Conservation (phyloP, 495 filamentous ascomycete genomes). For the Neurospora sp. region DNA sequence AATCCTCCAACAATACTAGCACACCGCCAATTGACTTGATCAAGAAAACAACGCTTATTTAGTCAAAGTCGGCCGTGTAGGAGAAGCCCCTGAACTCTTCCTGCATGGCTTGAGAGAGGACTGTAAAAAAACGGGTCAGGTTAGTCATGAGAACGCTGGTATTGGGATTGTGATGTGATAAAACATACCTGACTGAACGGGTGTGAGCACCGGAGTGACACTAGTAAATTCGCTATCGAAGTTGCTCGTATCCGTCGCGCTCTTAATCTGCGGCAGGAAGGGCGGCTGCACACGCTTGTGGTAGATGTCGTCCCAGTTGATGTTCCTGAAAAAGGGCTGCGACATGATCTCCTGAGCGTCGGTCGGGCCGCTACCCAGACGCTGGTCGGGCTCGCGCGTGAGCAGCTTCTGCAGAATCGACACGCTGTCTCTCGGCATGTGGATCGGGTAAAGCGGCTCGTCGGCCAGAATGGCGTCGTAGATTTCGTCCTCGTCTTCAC, state of each 20-base stretch:
- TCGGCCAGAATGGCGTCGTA: conserved; percentile 98
- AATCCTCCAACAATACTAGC: not conserved
- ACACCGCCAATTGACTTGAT: not conserved
- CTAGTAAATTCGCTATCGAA: conserved; percentile 99
- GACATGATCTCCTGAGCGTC: conserved; percentile 99
- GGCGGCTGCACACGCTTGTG: conserved; percentile 84
- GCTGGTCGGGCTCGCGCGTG: conserved; percentile 85
- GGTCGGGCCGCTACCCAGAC: conserved; percentile 87
- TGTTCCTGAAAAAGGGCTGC: conserved; percentile 94
- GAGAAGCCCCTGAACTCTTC: conserved; percentile 99
- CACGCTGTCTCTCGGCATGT: conserved; percentile 97
- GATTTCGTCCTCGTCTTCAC: conserved; percentile 98
- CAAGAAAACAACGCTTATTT: conserved; percentile 5
- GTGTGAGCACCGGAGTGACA: conserved; percentile 93
- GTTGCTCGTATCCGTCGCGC: conserved; percentile 93
- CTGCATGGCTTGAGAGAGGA: conserved; percentile 97
- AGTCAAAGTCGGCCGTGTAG: conserved; percentile 52
- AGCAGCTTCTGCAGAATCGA: conserved; percentile 97
- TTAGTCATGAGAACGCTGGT: not conserved
- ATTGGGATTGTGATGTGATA: not conserved
- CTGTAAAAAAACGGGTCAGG: conserved; percentile 36
- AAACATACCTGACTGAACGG: conserved; percentile 87
- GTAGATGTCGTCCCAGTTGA: conserved; percentile 98
- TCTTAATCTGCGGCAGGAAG: conserved; percentile 81
- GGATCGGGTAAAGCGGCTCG: conserved; percentile 95